phyloP scores from a whole-genome alignment of 345 rosid species.

The Boechera divaricarpa region DNA sequence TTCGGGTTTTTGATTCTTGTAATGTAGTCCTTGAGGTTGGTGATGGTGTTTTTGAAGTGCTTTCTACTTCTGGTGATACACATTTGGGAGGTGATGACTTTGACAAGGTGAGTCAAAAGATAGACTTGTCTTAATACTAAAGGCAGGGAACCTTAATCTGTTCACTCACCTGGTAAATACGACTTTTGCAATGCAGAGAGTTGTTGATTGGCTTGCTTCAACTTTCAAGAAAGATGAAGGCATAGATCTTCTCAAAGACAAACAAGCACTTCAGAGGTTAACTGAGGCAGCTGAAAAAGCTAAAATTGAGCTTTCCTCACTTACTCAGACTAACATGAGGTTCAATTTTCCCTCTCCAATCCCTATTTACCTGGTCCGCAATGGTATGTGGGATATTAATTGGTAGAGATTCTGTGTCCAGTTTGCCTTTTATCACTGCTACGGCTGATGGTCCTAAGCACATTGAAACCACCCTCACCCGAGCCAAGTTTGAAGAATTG shows the following conservation, averaged over 20 bases:
- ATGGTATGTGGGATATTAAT: not conserved
- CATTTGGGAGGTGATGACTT: constrained; percentile 99
- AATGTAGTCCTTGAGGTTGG: constrained; percentile 93
- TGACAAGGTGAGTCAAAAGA: constrained; percentile 64
- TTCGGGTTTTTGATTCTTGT: not conserved
- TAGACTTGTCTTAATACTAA: not conserved
- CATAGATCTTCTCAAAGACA: constrained; percentile 89
- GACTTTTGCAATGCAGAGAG: constrained; percentile 56
- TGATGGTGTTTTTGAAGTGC: constrained; percentile 99
- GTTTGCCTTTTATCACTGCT: constrained; percentile 97
- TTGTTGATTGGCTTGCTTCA: constrained; percentile 93
- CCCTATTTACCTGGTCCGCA: not conserved
- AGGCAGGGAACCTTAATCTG: not conserved
- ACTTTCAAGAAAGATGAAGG: constrained; percentile 89
- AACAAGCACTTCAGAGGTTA: constrained; percentile 93
- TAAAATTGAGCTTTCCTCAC: constrained; percentile 93
- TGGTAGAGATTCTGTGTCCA: constrained; percentile 32
- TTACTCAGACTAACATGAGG: constrained; percentile 93
- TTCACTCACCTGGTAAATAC: not conserved
- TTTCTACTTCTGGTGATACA: constrained; percentile 96
- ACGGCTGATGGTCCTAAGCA: constrained; percentile 99
- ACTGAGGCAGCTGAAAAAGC: constrained; percentile 97
- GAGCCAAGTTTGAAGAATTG: constrained; percentile 90
- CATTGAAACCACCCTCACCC: constrained; percentile 88
- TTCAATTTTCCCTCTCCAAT: not conserved